These are phyloP conservation scores for Larix sibirica DNA, from an alignment of 83 land plant genomes.

Conservation along the genomic window DNA sequence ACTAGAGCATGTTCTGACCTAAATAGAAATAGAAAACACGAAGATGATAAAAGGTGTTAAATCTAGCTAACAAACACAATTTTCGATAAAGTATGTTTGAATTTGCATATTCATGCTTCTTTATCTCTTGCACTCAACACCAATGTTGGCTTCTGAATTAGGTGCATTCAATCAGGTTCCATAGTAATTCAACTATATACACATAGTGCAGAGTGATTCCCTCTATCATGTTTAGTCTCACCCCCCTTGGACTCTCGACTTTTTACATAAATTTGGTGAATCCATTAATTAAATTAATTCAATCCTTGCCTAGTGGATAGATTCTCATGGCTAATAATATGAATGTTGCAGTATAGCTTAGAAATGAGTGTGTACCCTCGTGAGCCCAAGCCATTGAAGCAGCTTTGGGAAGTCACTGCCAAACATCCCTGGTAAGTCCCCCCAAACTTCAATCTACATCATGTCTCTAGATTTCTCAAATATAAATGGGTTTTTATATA, in stretches of 20 bases:
- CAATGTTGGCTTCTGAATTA: no score
- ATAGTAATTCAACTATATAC: no score
- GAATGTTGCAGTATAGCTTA: slow-evolving; percentile 34
- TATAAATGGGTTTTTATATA: not conserved
- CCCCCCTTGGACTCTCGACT: not conserved
- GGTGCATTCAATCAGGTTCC: no score
- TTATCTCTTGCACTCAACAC: no score
- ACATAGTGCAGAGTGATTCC: slow-evolving; percentile 24
- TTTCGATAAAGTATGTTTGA: no score
- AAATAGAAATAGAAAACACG: no score
- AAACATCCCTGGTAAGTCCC: slow-evolving; percentile 34
- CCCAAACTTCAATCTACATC: not conserved
- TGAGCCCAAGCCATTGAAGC: slow-evolving; percentile 26
- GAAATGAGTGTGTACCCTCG: slow-evolving; percentile 51
- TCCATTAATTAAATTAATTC: not conserved
- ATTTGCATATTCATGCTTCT: no score
- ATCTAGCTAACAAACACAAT: no score
- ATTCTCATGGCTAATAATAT: not conserved
- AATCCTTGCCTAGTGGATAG: not conserved
- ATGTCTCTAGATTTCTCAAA: no score
- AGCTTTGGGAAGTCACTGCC: slow-evolving; percentile 35
- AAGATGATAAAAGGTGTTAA: no score
- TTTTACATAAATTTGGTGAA: not conserved
- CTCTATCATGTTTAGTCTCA: slow-evolving; percentile 39
- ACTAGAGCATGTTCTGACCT: no score